A percentile compares a stretch with the other conserved stretches of the same genome.
phyloP scores from a whole-genome alignment of 2,329 filamentous ascomycete species.

The Paecilomyces sp. region DNA sequence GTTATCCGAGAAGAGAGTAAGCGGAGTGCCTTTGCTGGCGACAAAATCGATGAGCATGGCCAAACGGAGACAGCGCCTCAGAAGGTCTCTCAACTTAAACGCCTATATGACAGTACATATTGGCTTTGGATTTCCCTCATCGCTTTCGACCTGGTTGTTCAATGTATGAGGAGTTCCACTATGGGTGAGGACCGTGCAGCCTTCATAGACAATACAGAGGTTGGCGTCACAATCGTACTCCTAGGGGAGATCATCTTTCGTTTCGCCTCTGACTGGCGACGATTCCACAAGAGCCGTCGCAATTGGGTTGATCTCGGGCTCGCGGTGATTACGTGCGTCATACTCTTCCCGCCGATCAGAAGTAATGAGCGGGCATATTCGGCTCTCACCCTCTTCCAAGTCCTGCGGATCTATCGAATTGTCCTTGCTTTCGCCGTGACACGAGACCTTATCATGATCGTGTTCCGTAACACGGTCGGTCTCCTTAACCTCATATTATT shows the following conservation, averaged over 20 bases:
- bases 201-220: conserved; percentile 68
- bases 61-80: conserved; percentile 27
- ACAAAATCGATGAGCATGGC: conserved; percentile 50
- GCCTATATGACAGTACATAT: conserved; percentile 64
- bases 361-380: conserved; percentile 65
- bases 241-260: conserved; percentile 76
- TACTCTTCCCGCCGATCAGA: conserved; percentile 75
- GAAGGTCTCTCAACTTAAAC: conserved; percentile 51
- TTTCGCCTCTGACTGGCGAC: conserved; percentile 69
- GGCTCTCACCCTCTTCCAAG: conserved; percentile 90
- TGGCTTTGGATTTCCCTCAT: conserved; percentile 78
- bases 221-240: conserved; percentile 68
- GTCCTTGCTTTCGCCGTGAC: conserved; percentile 86
- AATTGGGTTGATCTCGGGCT: conserved; percentile 78
- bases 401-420: conserved; percentile 83
- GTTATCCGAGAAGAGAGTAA: conserved; percentile 96
- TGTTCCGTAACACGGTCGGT: conserved; percentile 86
- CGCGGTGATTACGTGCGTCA: conserved; percentile 73
- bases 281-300: conserved; percentile 64
- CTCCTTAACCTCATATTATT: conserved; percentile 92
- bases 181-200: conserved; percentile 58
- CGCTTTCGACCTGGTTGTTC: conserved; percentile 68
- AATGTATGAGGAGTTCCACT: conserved; percentile 66
- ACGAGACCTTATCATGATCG: conserved; percentile 72
- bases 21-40: conserved; percentile 81